These are phyloP conservation scores for Aspergillus pseudoterreus DNA, from an alignment of 2,329 filamentous ascomycete species.

Conservation along the genomic window DNA sequence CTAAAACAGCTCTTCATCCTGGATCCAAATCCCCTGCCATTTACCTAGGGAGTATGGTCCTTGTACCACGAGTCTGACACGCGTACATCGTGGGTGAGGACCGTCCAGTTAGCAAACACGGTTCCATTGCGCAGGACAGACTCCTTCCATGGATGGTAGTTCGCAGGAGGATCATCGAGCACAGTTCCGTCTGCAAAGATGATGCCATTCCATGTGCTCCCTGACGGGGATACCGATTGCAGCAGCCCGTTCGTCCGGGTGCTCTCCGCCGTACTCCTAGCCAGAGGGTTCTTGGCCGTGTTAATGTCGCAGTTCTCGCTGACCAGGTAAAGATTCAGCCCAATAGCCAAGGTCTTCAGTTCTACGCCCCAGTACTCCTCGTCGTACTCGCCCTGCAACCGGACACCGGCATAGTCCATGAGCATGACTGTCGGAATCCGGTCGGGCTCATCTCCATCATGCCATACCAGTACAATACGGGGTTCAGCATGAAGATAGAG, in stretches of 20 bases:
- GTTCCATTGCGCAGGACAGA: slow-evolving; percentile 8
- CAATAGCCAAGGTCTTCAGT: slow-evolving; percentile 9
- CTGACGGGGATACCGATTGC: not conserved
- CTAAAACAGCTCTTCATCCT: not conserved
- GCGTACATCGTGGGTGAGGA: not conserved
- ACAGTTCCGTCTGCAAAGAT: slow-evolving; percentile 11
- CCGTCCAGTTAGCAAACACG: slow-evolving; percentile 7
- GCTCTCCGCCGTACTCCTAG: not conserved
- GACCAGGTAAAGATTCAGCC: slow-evolving; percentile 10
- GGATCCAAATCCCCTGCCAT: not conserved
- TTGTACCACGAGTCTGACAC: not conserved
- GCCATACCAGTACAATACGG: too few species aligned
- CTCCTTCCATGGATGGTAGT: slow-evolving; percentile 4
- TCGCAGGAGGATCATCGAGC: slow-evolving; percentile 2
- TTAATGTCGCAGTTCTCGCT: slow-evolving; percentile 13
- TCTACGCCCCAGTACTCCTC: slow-evolving; percentile 9
- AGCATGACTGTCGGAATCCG: slow-evolving; percentile 9
- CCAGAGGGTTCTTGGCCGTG: slow-evolving; percentile 1
- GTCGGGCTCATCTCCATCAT: slow-evolving; percentile 3
- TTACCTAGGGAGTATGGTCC: not conserved
- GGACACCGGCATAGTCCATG: slow-evolving; percentile 9
- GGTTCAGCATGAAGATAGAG: too few species aligned
- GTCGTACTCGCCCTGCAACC: slow-evolving; percentile 5
- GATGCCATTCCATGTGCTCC: slow-evolving; percentile 7
- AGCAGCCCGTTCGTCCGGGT: not conserved